Evolutionary conservation across 176 grass and related monocot genomes (phyloP).

Genomic region (Triticum dicoccoides): DNA sequence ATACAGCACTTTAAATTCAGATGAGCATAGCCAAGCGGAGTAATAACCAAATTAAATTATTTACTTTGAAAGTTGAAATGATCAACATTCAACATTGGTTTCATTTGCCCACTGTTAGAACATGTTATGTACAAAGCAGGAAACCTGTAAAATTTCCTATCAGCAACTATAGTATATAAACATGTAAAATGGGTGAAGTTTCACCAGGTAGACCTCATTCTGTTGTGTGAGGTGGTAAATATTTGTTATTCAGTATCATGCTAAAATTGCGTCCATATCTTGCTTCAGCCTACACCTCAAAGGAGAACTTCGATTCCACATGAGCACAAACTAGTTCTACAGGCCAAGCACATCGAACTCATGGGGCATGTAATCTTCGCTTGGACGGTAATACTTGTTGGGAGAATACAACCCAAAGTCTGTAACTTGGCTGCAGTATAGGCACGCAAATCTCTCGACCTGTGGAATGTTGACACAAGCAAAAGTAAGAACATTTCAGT

Average conservation of each 20-base stretch:
- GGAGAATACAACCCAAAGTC: constrained; percentile 84
- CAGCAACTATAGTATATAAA: constrained; percentile 9
- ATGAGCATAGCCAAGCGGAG: background rate
- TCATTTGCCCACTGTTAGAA: constrained; percentile 10
- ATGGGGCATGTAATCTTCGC: constrained; percentile 98
- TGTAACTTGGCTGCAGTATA: constrained; percentile 94
- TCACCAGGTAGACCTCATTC: background rate
- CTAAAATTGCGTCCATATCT: constrained; percentile 28
- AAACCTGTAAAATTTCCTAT: constrained; percentile 26
- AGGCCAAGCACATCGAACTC: constrained; percentile 87
- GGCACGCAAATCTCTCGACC: constrained; percentile 97
- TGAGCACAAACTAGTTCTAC: background rate
- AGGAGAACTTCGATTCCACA: background rate
- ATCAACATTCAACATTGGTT: constrained; percentile 3
- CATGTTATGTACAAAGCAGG: constrained; percentile 11
- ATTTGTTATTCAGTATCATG: constrained; percentile 4
- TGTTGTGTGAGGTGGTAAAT: background rate
- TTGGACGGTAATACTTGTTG: constrained; percentile 92
- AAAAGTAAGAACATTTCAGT: background rate
- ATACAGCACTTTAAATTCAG: background rate
- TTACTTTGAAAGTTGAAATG: background rate
- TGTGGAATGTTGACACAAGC: constrained; percentile 12
- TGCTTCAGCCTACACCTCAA: background rate
- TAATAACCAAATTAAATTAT: background rate
- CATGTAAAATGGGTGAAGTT: constrained; percentile 25